Base-by-base conservation (phyloP, 2,329 filamentous ascomycete genomes). In the Ascochyta clinopodiicola region DNA sequence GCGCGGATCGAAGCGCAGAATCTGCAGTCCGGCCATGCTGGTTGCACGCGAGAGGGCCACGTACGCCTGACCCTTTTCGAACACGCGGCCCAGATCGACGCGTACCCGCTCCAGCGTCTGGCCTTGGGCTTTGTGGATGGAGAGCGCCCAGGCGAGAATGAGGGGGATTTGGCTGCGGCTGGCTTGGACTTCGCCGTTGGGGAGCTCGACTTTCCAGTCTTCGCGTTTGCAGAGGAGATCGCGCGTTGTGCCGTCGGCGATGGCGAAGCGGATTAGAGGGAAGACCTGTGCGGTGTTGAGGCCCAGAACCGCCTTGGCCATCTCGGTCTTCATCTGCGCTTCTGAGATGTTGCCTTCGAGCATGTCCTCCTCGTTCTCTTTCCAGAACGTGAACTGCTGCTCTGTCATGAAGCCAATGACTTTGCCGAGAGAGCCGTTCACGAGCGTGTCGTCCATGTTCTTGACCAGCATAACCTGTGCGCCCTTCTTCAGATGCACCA, bases 391-490 rank as follows among this genome's bases (percentile, higher is more conserved):
- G 61, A 88, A 89, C 25, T 81, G 84, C 38, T 80, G 78, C 62
- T 89, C 85, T 47, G 82, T 86, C 88, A 92, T 93, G 75, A 96
- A 96, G 6, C 84, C 86, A 12, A 88, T 83, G 4, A 99, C 89
- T 58, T 90, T 93, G 22, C 95, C 95, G 9, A 99, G 82, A 0
- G 94, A 96, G 4, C 95, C 95, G 70, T 99, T 99, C 64, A 98
- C 95, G 0, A 99, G 83, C 0, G 86, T 88, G 35, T 96, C 92
- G 70, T 99, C 95, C 78, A 98, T 88, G 67, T 99, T 99, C 76
- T 99, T 99, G 81, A 99, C 97, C n/a, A 99, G 81, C 95, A 99
- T 99, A 39, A 99, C 96, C 72, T 99, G 96, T 0, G 95, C 91
- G 9, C 92, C 91, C 60, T 95, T 88, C 75, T 97, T 98, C 27